Percentiles rank a stretch among this genome's conserved stretches.
Evolutionary conservation across 192 early-diverging fungal species (phyloP).

Genomic region (Nowakowskiella sp.): DNA sequence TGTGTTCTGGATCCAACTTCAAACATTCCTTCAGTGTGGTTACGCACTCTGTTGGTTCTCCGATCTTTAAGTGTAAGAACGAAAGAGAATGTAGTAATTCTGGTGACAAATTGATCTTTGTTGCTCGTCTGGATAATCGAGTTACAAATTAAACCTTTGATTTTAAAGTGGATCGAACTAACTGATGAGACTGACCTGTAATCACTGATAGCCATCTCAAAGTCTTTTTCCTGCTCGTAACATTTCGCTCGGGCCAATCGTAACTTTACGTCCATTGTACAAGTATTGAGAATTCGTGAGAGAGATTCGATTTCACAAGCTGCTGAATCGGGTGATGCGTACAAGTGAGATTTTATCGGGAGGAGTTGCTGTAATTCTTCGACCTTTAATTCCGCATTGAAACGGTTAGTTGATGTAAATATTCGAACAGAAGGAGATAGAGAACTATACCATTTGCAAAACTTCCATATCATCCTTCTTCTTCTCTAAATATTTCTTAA

Average conservation of each 20-base stretch:
- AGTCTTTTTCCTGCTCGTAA: slow-evolving; percentile 60
- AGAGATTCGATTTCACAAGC: slow-evolving; percentile 23
- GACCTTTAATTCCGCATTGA: slow-evolving; percentile 17
- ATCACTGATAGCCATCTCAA: slow-evolving; percentile 83
- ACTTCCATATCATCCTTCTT: slow-evolving; percentile 28
- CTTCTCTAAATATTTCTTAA: slow-evolving; percentile 32
- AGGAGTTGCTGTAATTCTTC: slow-evolving; percentile 40
- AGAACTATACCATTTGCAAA: slow-evolving; percentile 23
- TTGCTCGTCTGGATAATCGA: slow-evolving; percentile 48
- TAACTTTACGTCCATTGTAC: slow-evolving; percentile 30
- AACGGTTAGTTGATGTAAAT: not conserved
- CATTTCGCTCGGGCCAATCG: slow-evolving; percentile 64
- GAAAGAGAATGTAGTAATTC: slow-evolving; percentile 56
- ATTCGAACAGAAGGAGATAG: not conserved
- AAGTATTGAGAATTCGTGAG: slow-evolving; percentile 8
- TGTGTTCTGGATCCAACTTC: slow-evolving; percentile 85
- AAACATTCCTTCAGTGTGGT: slow-evolving; percentile 76
- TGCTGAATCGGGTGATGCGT: slow-evolving; percentile 53
- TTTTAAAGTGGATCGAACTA: not conserved
- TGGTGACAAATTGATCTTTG: slow-evolving; percentile 65
- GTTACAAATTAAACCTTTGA: not conserved
- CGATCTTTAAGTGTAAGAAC: slow-evolving; percentile 56
- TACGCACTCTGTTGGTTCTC: slow-evolving; percentile 65
- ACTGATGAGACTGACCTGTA: slow-evolving; percentile 32
- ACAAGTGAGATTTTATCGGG: slow-evolving; percentile 35